Conservation (phyloP, 192 early-diverging fungal species). For the Coemansia sp. region DNA sequence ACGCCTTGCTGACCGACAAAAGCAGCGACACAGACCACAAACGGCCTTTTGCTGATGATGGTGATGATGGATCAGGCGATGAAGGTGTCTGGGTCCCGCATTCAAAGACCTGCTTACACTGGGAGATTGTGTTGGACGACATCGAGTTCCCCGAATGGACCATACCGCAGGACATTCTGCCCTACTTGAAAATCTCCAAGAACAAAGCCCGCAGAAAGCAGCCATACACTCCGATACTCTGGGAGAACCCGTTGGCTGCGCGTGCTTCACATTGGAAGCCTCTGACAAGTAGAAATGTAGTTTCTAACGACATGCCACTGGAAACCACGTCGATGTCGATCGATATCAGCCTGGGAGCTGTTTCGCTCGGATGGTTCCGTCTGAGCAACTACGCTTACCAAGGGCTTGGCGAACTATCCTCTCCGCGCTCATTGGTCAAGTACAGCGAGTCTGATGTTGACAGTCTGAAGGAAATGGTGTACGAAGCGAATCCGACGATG, state of each 20-base stretch:
- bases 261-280: conserved; percentile 41
- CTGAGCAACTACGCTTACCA: conserved; percentile 44
- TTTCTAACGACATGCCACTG: conserved; percentile 19
- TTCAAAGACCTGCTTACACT: conserved; percentile 38
- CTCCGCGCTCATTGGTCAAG: conserved; percentile 32
- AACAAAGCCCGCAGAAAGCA: not conserved
- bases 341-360: conserved; percentile 31
- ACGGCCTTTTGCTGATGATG: no score
- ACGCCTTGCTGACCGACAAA: conserved; percentile 18
- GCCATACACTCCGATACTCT: conserved; percentile 52
- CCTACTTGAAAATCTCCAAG: conserved; percentile 21
- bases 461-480: conserved; percentile 56
- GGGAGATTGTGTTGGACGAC: conserved; percentile 54
- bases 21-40: no score
- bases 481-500: conserved; percentile 59
- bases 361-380: conserved; percentile 55
- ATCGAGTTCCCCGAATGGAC: conserved; percentile 37
- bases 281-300: conserved; percentile 33
- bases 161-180: conserved; percentile 42
- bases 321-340: conserved; percentile 19
- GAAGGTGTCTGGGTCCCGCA: conserved; percentile 42
- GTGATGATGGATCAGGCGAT: conserved; percentile 1
- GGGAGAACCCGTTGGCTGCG: conserved; percentile 50
- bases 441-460: conserved; percentile 54
- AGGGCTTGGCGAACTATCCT: conserved; percentile 36